A percentile compares a stretch with the other conserved stretches of the same genome.
Evolutionary conservation across 108 stramenopile genomes (phyloP).

Genomic region (Conticribra weissflogii): DNA sequence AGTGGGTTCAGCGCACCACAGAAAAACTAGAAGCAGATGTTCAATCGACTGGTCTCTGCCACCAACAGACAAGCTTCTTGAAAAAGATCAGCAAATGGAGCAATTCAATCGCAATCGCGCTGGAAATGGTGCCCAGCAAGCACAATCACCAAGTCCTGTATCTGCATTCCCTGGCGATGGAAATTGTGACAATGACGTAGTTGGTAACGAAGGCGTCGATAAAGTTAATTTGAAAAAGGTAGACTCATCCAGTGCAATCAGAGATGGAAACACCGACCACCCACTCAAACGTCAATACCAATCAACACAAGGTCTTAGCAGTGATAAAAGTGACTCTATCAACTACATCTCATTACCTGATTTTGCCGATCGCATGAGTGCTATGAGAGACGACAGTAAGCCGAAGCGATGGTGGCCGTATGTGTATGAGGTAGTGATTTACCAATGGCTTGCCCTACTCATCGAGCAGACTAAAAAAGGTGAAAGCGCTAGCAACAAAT

Average conservation of each 20-base stretch:
- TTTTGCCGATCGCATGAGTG: conserved; percentile 74
- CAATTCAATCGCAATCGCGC: conserved; percentile 30
- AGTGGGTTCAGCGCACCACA: conserved; percentile 77
- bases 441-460: conserved; percentile 85
- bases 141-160: conserved; percentile 27
- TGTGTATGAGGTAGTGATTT: conserved; percentile 85
- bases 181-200: conserved; percentile 2
- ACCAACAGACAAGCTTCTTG: conserved; percentile 48
- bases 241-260: not conserved
- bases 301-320: conserved; percentile 6
- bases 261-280: conserved; percentile 12
- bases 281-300: conserved; percentile 29
- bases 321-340: not conserved
- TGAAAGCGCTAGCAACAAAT: conserved; percentile 18
- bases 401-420: conserved; percentile 86
- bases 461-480: conserved; percentile 63
- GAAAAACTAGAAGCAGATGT: conserved; percentile 80
- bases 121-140: conserved; percentile 2
- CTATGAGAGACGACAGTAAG: conserved; percentile 42
- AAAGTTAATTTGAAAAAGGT: not conserved
- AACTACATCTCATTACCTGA: conserved; percentile 51
- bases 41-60: conserved; percentile 89
- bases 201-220: not conserved
- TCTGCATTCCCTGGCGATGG: conserved; percentile 22
- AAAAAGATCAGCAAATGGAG: conserved; percentile 53